Evolutionary conservation across 768 basidiomycete genomes (phyloP), one percentile per base, ranked within the genome.

Genomic region (Russula ochroleuca): DNA sequence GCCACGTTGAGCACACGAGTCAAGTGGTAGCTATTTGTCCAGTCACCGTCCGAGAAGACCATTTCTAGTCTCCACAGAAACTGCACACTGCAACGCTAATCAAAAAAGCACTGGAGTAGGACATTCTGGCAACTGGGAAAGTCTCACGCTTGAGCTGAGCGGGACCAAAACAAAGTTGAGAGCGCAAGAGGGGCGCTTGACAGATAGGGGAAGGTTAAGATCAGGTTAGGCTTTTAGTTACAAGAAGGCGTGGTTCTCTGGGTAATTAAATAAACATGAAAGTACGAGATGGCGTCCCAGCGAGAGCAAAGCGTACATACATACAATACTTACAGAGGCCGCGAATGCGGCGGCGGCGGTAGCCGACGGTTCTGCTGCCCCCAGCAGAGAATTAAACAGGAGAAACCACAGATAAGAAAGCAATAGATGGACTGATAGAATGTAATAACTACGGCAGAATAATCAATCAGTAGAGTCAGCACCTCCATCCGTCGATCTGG

Each of bases 241-340:
- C 58, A 49, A 59, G 47, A 64, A 49, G 51, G 63, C 52, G 63
- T 55, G 63, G 63, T 41, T 64, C 57, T 64, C 63, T 64, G 63
- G 52, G 40, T 59, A 23, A 64, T 64, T 64, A 64, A 64, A 64
- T 64, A 64, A 64, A 64, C 35, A 59, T 64, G 58, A 64, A 64
- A 49, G 58, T 64, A 64, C 63, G 63, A 55, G 52, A 55, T 53
- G 63, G 63, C 37, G 63, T 59, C 57, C 63, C 63, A 43, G 58
- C 63, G 63, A 64, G 28, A 49, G 63, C 52, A 59, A 57, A 61
- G 64, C 64, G 59, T 65, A 65, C 64, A 65, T 65, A 65, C 54
- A 65, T 65, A 65, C 59, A 47, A 65, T 65, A 65, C 64, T 65
- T 65, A 65, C 40, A 56, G 31, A 43, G 54, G 59, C 53, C 59